Base-by-base conservation (phyloP, 129 eudicot species). In the Chrysanthemum makinoi region DNA sequence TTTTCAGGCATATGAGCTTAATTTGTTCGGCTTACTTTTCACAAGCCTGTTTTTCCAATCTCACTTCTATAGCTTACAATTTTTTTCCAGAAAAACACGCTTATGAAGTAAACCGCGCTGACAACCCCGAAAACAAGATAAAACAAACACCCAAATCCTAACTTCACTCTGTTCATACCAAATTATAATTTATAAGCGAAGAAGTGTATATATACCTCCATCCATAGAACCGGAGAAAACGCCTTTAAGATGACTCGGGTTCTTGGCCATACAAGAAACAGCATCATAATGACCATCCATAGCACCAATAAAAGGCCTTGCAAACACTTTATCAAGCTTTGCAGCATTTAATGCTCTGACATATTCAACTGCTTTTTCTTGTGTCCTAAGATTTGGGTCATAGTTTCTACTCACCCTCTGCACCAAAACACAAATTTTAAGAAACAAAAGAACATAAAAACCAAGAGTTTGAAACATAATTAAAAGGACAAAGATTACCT, bases 241-340 rank as follows among this genome's bases (percentile, higher is more conserved):
- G 10, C 93, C 89, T 75, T 89, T 94, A 59, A 94, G 71, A 63
- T 94, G 83, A 81, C 74, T 86, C 0, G 97, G 97, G 68, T 87
- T 89, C 78, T 87, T 94, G 0, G 98, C 95, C 97, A 94, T 94
- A 73, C 92, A 85, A 0, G 96, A 87, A 18, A 89, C 77, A 0
- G 96, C 86, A 66, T 94, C 98, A 3, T 80, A 67, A 73, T 94
- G 98, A 51, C 97, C 96, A 82, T 94, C 98, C 98, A 94, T 80
- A 4, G 98, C 97, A 56, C 95, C 96, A 65, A 94, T 62, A 77
- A 94, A 94, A 10, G 98, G 98, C 70, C 90, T 88, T 10, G 96
- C 97, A 85, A 87, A 89, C 19, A 94, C 98, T 95, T 94, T 89
- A 18, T 94, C 98, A 20, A 89, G 81, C 63, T 94, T 94, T 39